Evolutionary conservation across 352 stramenopile species (phyloP).

Genomic region (Blastocystis sp.): DNA sequence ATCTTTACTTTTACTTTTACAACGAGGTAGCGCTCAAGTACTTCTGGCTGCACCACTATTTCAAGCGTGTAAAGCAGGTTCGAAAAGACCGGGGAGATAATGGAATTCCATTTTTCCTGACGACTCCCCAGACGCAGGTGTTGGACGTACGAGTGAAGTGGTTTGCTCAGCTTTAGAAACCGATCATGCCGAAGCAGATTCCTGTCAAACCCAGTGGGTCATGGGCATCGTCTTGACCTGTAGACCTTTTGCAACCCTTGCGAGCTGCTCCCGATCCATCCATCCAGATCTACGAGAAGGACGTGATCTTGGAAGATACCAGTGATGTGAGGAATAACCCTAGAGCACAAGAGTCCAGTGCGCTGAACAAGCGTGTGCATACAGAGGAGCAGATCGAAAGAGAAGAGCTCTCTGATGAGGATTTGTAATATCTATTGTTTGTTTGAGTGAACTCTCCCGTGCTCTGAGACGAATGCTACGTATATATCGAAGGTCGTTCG

Average conservation of each 20-base stretch:
- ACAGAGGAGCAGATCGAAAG: constrained; percentile 5
- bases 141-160: background rate
- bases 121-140: background rate
- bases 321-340: background rate
- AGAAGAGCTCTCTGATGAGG: constrained; percentile 40
- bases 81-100: background rate
- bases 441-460: background rate
- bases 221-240: background rate
- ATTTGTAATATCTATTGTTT: background rate
- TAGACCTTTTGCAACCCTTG: background rate
- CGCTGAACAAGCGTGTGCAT: background rate
- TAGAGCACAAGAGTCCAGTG: background rate
- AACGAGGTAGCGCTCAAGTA: constrained; percentile 29
- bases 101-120: background rate
- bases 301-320: constrained; percentile 14
- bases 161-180: background rate
- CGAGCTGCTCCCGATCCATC: background rate
- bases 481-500: background rate
- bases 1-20: constrained; percentile 57
- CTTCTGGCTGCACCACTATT: constrained; percentile 39
- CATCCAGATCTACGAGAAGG: constrained; percentile 36
- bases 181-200: background rate
- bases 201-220: background rate
- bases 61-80: background rate
- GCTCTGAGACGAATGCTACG: background rate